Percentiles rank a stretch among this genome's conserved stretches.
Evolutionary conservation across 148 eudicot genomes (phyloP).

Genomic region (Selenicereus undatus): DNA sequence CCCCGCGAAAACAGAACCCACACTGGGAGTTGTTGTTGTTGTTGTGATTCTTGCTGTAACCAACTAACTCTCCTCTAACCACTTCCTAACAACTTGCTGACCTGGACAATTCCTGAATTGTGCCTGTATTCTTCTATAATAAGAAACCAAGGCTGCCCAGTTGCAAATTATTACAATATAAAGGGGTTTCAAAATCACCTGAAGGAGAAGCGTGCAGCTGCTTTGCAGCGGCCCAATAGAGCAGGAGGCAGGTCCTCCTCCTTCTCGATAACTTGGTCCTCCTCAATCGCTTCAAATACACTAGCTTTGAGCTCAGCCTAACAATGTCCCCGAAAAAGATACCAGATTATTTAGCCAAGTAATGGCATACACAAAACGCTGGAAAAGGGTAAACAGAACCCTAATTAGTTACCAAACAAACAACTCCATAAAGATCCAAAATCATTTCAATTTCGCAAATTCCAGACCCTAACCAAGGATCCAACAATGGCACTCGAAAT

Average conservation of each 20-base stretch:
- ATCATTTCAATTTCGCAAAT: constrained; percentile 4
- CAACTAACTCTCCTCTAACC: too few relatives aligned
- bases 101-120: too few relatives aligned
- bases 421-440: constrained; percentile 6
- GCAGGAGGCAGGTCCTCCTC: constrained; percentile 94
- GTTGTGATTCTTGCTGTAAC: too few relatives aligned
- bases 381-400: neutral
- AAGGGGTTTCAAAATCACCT: constrained; percentile 38
- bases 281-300: constrained; percentile 98
- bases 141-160: neutral
- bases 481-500: neutral
- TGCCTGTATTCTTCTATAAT: too few relatives aligned
- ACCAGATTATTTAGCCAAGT: neutral
- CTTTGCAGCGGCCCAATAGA: constrained; percentile 85
- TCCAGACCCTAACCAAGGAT: constrained; percentile 14
- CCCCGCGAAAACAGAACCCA: too few relatives aligned
- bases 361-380: neutral
- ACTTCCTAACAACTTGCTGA: too few relatives aligned
- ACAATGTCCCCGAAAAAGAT: neutral
- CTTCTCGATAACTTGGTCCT: constrained; percentile 69
- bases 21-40: too few relatives aligned
- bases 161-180: neutral
- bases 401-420: neutral
- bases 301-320: constrained; percentile 97
- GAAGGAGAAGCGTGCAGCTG: constrained; percentile 96